These are phyloP conservation scores for Sporisorium scitamineum DNA, from an alignment of 1,284 basidiomycete genomes.

Conservation along the genomic window DNA sequence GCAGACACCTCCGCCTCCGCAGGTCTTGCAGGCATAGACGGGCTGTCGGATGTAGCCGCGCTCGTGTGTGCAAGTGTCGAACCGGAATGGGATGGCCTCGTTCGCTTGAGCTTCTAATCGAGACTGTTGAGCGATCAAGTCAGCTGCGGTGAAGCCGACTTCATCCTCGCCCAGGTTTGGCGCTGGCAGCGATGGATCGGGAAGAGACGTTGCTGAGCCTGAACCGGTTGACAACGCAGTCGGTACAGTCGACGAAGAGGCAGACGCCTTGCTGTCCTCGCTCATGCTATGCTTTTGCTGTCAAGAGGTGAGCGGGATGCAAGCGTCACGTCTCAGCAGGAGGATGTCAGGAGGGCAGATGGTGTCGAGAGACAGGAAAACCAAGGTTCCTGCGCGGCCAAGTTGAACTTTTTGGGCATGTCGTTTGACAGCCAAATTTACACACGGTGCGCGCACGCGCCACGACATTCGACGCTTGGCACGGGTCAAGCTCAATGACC, in stretches of 20 bases:
- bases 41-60: constrained; percentile 69
- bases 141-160: constrained; percentile 65
- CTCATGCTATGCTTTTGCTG: constrained; percentile 24
- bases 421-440: constrained; percentile 25
- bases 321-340: not conserved
- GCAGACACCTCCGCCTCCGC: constrained; percentile 70
- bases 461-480: not conserved
- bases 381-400: not conserved
- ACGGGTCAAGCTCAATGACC: not conserved
- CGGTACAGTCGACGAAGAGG: constrained; percentile 10
- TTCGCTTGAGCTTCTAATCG: constrained; percentile 69
- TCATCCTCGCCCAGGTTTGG: constrained; percentile 52
- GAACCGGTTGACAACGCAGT: not conserved
- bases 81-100: constrained; percentile 69
- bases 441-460: constrained; percentile 10
- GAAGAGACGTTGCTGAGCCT: constrained; percentile 26
- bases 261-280: constrained; percentile 10
- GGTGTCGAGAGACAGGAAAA: not conserved
- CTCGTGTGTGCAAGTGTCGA: constrained; percentile 69
- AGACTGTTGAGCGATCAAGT: constrained; percentile 68
- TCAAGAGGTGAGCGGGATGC: not conserved
- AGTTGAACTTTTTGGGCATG: constrained; percentile 2
- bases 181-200: constrained; percentile 58
- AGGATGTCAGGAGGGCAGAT: not conserved
- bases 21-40: constrained; percentile 68